Conservation (phyloP, 75 land plant species). For the Ceratopteris richardii region DNA sequence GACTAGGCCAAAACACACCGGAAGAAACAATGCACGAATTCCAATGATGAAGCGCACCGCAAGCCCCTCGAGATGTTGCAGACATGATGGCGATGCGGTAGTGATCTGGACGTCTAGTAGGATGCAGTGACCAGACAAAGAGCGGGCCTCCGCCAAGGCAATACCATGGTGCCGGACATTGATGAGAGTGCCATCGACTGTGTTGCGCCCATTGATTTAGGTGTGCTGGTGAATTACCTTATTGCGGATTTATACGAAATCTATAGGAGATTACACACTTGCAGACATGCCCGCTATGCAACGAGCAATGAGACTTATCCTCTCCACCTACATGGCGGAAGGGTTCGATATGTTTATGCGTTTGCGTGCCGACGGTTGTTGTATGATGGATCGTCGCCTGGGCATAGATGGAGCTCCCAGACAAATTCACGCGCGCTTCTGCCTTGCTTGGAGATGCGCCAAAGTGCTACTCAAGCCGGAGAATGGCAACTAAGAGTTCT, state of each 20-base stretch:
- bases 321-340: slow-evolving; percentile 48
- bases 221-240: slow-evolving; percentile 63
- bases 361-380: slow-evolving; percentile 35
- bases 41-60: no score
- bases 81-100: no score
- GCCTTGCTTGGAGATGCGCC: slow-evolving; percentile 39
- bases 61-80: no score
- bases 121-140: no score
- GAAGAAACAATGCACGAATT: no score
- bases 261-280: slow-evolving; percentile 43
- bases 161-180: slow-evolving; percentile 50
- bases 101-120: no score
- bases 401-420: slow-evolving; percentile 57
- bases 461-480: slow-evolving; percentile 41
- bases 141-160: slow-evolving; percentile 44
- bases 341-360: slow-evolving; percentile 61
- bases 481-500: slow-evolving; percentile 40
- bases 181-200: slow-evolving; percentile 64
- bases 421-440: slow-evolving; percentile 48
- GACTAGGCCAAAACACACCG: no score
- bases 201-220: slow-evolving; percentile 63
- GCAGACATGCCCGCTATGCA: slow-evolving; percentile 63
- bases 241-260: slow-evolving; percentile 51
- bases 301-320: slow-evolving; percentile 47
- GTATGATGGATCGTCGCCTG: slow-evolving; percentile 60